Evolutionary conservation across 306 rosid genomes (phyloP), one percentile per base, ranked within the genome.

Genomic region (Vigna unguiculata): DNA sequence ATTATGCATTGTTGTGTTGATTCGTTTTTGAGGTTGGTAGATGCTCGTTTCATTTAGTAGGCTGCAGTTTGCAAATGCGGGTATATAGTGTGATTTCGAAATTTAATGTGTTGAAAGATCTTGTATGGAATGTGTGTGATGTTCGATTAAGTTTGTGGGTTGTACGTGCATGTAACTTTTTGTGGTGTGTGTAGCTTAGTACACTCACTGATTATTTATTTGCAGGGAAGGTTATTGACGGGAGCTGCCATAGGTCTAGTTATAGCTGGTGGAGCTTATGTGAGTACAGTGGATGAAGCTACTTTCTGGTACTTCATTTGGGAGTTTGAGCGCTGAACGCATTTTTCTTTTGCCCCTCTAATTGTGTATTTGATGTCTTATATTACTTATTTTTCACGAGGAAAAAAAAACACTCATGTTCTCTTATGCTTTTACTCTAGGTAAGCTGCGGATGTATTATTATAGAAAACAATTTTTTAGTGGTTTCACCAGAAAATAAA

Each of bases 271-370:
- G 98, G 97, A 85, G 97, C 98, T 89, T 95, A 95, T 83, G 96
- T 85, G 87, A 89, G 97, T 85, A 95, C 98, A 19, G 97, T 90
- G 85, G 98, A 95, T 87, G 98, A 95, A 85, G 96, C 98, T 85
- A 95, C 98, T 83, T 95, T 95, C 88, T 92, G 97, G 98, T 95
- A 95, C 88, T 75, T 75, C 82, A 76, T 83, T 87, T 83, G 62
- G 65, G n/a, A n/a, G n/a, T n/a, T n/a, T n/a, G 71, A 74, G 25
- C 76, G 81, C 46, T 63, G 63, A 48, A 36, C 77, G 49, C 79
- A 62, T 55, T 82, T 40, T 80, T 53, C n/a, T 51, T 58, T 73
- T 82, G 30, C 78, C 45, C 10, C 41, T 45, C 24, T 32, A 17
- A 38, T 61, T 76, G 4, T 66, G 24, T 1, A 0, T 49, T 75